Base-by-base conservation (phyloP, 2,329 filamentous ascomycete genomes). In the Xylariaceae sp. region DNA sequence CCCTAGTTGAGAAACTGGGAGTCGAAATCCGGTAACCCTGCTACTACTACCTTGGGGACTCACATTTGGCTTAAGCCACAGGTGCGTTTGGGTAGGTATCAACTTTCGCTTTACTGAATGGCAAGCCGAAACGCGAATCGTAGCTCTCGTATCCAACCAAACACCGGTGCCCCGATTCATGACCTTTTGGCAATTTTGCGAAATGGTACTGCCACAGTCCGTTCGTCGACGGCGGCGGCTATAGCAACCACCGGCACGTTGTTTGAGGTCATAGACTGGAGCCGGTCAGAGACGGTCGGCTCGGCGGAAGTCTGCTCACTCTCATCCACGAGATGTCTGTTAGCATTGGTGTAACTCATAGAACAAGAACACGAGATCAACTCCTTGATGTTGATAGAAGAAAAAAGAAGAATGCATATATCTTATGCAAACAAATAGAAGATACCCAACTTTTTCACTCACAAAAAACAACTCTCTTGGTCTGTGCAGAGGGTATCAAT, bases 11-110 rank as follows among this genome's bases (percentile, higher is more conserved):
- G 61, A 84, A 84, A 66, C 77, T 96, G 60, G 89, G 89, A 0
- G 90, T 97, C 17, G 89, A 96, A 75, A 77, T 96, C 67, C 82
- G 90, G 72, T 91, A 69, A 68, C 44, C 44, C 11, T 45, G 8
- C n/a, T 30, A 10, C 10, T 30, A 30, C 23, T 30, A 30, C 23
- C 23, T 30, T 30, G 23, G 35, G 34, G 44, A 15, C n/a, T 48
- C 44, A 10, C 23, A 18, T 51, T 30, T 49, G 17, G 44, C 15
- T 49, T n/a, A 34, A 50, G 17, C 10, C 37, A 15, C 34, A 4
- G 53, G 44, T 35, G 34, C 9, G 37, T 44, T 53, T 4, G 30
- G 48, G 23, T 7, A 18, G 48, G 23, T 35, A 15, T 52, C 42
- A 11, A 15, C 39, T 56, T 30, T 45, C 44, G 54, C 42, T 15